Evolutionary conservation across 306 rosid genomes (phyloP).

Genomic region (Begonia peltatifolia): DNA sequence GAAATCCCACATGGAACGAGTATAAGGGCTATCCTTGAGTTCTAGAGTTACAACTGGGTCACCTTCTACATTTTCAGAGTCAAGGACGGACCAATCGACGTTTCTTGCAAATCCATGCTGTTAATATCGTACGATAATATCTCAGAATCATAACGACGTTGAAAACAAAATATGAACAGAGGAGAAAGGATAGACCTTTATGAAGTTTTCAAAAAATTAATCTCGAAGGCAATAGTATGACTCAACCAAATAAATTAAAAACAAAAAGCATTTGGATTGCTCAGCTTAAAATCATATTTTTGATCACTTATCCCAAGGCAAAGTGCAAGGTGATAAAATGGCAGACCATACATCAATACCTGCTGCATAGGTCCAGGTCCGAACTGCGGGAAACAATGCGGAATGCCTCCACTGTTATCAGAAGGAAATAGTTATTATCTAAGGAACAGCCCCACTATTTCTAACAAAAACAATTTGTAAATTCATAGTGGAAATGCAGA

Average conservation of each 20-base stretch:
- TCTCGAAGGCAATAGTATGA: background rate
- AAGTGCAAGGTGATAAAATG: too few relatives aligned
- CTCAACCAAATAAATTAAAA: too few relatives aligned
- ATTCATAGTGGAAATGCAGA: too few relatives aligned
- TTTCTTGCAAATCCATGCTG: constrained; percentile 95
- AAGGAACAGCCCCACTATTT: too few relatives aligned
- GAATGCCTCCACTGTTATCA: constrained; percentile 76
- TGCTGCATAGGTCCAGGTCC: constrained; percentile 93
- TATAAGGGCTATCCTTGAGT: constrained; percentile 66
- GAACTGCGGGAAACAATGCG: constrained; percentile 98
- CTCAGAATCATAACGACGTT: constrained; percentile 1
- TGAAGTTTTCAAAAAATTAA: too few relatives aligned
- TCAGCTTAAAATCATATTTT: too few relatives aligned
- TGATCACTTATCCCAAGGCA: too few relatives aligned
- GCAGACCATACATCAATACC: constrained; percentile 20
- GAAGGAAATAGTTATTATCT: background rate
- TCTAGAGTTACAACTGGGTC: constrained; percentile 57
- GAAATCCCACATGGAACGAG: constrained; percentile 89
- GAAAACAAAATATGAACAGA: background rate
- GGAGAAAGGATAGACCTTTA: too few relatives aligned
- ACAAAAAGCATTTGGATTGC: too few relatives aligned
- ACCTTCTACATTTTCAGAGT: constrained; percentile 65
- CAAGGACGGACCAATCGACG: constrained; percentile 66
- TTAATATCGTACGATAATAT: constrained; percentile 8
- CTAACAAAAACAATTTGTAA: too few relatives aligned